Evolutionary conservation across 495 filamentous ascomycete species (phyloP).

Genomic region (Neurospora sublineolata): DNA sequence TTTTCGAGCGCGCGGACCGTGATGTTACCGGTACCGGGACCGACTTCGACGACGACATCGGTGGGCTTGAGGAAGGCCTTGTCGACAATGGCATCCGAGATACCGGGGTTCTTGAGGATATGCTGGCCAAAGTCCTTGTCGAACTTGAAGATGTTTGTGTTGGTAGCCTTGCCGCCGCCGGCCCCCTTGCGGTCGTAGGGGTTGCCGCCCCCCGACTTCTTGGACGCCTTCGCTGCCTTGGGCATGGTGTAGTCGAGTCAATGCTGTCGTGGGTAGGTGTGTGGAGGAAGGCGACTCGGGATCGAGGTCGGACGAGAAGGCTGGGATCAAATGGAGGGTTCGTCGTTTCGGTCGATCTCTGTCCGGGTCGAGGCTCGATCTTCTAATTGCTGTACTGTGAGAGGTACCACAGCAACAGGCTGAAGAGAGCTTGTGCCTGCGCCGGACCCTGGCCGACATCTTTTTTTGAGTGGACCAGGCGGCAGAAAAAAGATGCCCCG

Average conservation of each 20-base stretch:
- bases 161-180: slow-evolving; percentile 32
- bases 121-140: slow-evolving; percentile 60
- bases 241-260: slow-evolving; percentile 31
- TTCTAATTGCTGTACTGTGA: not conserved
- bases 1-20: slow-evolving; percentile 81
- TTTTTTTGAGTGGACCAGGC: slow-evolving; percentile 9
- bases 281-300: not conserved
- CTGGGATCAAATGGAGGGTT: not conserved
- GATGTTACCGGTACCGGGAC: slow-evolving; percentile 37
- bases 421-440: not conserved
- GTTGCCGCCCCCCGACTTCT: slow-evolving; percentile 43
- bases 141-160: slow-evolving; percentile 74
- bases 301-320: not conserved
- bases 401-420: not conserved
- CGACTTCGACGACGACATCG: slow-evolving; percentile 49
- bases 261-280: not conserved
- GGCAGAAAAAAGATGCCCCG: slow-evolving; percentile 23
- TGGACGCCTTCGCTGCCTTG: slow-evolving; percentile 45
- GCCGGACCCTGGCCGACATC: slow-evolving; percentile 1
- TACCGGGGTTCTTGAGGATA: slow-evolving; percentile 89
- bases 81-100: slow-evolving; percentile 71
- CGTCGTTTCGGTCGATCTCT: not conserved
- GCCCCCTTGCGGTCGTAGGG: slow-evolving; percentile 45
- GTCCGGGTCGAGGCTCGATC: not conserved
- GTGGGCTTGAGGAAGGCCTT: slow-evolving; percentile 86